Percentiles rank a stretch among this genome's conserved stretches.
Evolutionary conservation across 2,329 filamentous ascomycete genomes (phyloP).

Genomic region (Ascochyta viciae-villosae): DNA sequence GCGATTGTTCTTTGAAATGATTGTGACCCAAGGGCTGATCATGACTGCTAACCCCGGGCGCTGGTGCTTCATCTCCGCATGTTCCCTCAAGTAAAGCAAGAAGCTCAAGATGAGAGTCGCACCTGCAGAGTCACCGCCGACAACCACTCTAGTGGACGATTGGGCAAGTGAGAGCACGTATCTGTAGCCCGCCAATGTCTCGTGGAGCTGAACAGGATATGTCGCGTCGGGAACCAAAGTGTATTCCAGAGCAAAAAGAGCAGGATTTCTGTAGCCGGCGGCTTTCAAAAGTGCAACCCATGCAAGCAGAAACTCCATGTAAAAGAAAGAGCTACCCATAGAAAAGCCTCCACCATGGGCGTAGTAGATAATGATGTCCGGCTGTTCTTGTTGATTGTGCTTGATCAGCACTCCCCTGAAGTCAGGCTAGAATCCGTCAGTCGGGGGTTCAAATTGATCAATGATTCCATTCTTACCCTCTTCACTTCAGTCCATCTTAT

Average conservation of each 20-base stretch:
- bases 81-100: slow-evolving; percentile 69
- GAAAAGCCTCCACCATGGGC: slow-evolving; percentile 83
- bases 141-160: slow-evolving; percentile 69
- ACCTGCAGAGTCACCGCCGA: slow-evolving; percentile 82
- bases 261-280: slow-evolving; percentile 74
- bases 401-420: slow-evolving; percentile 75
- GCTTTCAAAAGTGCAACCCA: slow-evolving; percentile 72
- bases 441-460: not conserved
- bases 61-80: slow-evolving; percentile 52
- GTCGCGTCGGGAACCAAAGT: slow-evolving; percentile 76
- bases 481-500: slow-evolving; percentile 69
- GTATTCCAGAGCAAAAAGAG: slow-evolving; percentile 81
- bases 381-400: slow-evolving; percentile 64
- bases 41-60: slow-evolving; percentile 70
- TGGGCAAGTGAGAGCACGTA: slow-evolving; percentile 67
- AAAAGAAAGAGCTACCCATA: slow-evolving; percentile 84
- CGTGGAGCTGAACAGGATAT: slow-evolving; percentile 76
- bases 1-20: slow-evolving; percentile 71
- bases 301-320: slow-evolving; percentile 77
- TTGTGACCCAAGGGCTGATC: slow-evolving; percentile 81
- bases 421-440: slow-evolving; percentile 43
- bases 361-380: slow-evolving; percentile 84
- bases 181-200: slow-evolving; percentile 74
- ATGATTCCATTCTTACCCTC: slow-evolving; percentile 50
- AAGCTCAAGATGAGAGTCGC: slow-evolving; percentile 76